These are phyloP conservation scores for Aspergillus sparsus DNA, from an alignment of 495 filamentous ascomycete genomes.

Conservation along the genomic window DNA sequence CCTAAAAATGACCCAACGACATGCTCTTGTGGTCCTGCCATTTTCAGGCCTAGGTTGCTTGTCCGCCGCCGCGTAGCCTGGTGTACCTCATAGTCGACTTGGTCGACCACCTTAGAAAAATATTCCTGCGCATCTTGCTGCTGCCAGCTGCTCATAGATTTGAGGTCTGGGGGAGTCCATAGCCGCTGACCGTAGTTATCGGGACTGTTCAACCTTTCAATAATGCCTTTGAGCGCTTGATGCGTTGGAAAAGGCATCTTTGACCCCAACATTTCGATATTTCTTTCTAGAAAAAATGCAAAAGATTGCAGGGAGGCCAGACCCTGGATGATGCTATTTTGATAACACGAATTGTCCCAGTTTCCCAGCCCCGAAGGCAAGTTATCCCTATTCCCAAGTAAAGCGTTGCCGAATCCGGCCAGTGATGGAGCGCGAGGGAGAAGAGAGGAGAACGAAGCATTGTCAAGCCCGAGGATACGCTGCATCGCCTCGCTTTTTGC, in stretches of 20 bases:
- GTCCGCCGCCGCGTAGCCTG: constrained; percentile 48
- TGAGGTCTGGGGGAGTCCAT: constrained; percentile 76
- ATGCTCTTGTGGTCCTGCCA: constrained; percentile 40
- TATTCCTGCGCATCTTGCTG: constrained; percentile 99
- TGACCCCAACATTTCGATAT: constrained; percentile 46
- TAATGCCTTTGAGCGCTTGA: constrained; percentile 61
- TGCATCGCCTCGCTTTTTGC: constrained; percentile 68
- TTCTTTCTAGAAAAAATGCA: constrained; percentile 47
- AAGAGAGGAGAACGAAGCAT: constrained; percentile 51
- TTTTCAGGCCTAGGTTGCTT: constrained; percentile 46
- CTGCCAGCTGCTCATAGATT: constrained; percentile 88
- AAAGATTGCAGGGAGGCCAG: constrained; percentile 74
- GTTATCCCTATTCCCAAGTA: constrained; percentile 41
- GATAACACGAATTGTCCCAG: constrained; percentile 93
- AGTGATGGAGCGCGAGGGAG: constrained; percentile 47
- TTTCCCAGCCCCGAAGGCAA: constrained; percentile 81
- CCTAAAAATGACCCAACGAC: constrained; percentile 32
- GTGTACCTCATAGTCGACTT: constrained; percentile 76
- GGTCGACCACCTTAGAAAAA: constrained; percentile 83
- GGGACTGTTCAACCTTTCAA: constrained; percentile 65
- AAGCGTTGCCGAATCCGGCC: constrained; percentile 42
- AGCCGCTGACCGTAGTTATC: constrained; percentile 67
- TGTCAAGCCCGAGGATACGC: constrained; percentile 66
- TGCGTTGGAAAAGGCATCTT: constrained; percentile 48
- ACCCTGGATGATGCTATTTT: constrained; percentile 92